Conservation (phyloP, 169 alveolate genomes). For the Plasmodium malariae region DNA sequence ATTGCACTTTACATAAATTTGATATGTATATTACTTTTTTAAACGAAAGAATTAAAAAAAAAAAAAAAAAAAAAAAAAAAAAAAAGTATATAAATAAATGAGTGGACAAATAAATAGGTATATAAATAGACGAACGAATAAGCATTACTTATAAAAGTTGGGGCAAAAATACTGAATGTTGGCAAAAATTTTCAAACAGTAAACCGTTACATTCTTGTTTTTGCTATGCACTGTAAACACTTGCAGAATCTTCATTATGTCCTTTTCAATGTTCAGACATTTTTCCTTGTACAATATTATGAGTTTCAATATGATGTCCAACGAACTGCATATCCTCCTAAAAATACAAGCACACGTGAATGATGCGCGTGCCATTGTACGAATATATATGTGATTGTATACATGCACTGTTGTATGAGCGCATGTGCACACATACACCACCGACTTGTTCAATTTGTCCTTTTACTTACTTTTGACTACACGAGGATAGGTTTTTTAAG, state of each 20-base stretch:
- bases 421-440: not conserved
- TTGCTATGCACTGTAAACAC: slow-evolving; percentile 71
- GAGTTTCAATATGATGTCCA: slow-evolving; percentile 49
- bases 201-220: slow-evolving; percentile 48
- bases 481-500: slow-evolving; percentile 24
- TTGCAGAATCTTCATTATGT: slow-evolving; percentile 55
- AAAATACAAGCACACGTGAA: too few species aligned
- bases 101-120: too few species aligned
- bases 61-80: not conserved
- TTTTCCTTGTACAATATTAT: slow-evolving; percentile 61
- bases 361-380: not conserved
- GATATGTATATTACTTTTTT: too few species aligned
- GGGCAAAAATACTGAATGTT: slow-evolving; percentile 63
- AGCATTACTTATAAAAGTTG: slow-evolving; percentile 37
- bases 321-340: slow-evolving; percentile 47
- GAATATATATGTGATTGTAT: not conserved
- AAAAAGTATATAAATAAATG: too few species aligned
- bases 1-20: too few species aligned
- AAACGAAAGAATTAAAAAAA: not conserved
- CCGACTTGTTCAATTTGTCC: not conserved
- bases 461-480: slow-evolving; percentile 31
- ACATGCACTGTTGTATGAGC: not conserved
- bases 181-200: slow-evolving; percentile 69
- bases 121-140: not conserved
- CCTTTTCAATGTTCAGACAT: slow-evolving; percentile 64